Percentiles rank a stretch among this genome's conserved stretches.
These are phyloP conservation scores for Chlamydomonas sphaeroides DNA, from an alignment of 139 green algal genomes.

Conservation along the genomic window DNA sequence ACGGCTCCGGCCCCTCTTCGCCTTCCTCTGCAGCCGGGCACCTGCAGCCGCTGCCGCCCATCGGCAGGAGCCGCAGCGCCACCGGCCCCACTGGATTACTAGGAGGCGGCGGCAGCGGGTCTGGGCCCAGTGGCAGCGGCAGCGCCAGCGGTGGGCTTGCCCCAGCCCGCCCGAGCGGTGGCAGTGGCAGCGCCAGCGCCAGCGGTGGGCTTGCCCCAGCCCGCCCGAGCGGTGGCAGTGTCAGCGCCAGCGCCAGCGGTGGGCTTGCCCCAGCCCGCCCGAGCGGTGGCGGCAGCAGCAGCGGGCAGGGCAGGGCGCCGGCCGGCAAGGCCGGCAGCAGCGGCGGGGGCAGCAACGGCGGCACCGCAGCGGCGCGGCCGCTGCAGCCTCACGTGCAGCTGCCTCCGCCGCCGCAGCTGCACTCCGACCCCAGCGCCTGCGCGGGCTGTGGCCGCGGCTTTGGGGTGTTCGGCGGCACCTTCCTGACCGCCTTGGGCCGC, in stretches of 20 bases:
- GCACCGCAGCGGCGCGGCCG: too few relatives aligned
- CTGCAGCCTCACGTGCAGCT: neutral
- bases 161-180: too few relatives aligned
- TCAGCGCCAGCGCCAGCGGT: too few relatives aligned
- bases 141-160: too few relatives aligned
- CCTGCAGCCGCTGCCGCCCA: neutral
- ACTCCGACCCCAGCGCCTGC: conserved; percentile 40
- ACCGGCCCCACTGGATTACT: neutral
- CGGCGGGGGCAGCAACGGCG: neutral
- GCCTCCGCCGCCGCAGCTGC: conserved; percentile 7
- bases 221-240: too few relatives aligned
- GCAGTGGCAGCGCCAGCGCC: too few relatives aligned
- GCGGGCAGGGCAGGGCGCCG: neutral
- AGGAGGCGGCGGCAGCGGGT: neutral
- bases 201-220: too few relatives aligned
- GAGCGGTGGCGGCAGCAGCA: too few relatives aligned
- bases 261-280: too few relatives aligned
- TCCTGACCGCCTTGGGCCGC: conserved; percentile 48
- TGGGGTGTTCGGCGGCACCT: conserved; percentile 10
- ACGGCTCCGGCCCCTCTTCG: too few relatives aligned
- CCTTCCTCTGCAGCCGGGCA: neutral
- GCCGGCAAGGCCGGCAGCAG: neutral
- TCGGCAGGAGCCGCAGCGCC: neutral
- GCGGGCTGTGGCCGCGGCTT: conserved; percentile 51
- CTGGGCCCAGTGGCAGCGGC: neutral